phyloP scores from a whole-genome alignment of 768 basidiomycete genomes.

The Dacryopinax spathularia region DNA sequence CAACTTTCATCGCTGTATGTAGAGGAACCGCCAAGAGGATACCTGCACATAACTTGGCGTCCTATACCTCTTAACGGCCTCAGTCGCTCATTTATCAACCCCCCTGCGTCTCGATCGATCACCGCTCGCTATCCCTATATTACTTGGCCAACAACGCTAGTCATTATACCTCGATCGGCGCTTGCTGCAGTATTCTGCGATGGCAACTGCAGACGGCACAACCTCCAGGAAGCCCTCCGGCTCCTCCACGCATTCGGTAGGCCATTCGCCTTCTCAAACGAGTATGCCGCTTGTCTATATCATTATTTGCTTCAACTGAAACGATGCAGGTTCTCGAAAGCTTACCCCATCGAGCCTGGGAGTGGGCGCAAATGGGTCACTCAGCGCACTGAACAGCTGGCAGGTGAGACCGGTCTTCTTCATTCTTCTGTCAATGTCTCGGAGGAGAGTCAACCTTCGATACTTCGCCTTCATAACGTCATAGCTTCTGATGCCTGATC shows the following conservation, averaged over 20 bases:
- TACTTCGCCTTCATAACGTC: background rate
- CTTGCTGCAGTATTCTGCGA: conserved; percentile 21
- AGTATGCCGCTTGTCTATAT: conserved; percentile 20
- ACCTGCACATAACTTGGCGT: background rate
- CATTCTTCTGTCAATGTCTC: background rate
- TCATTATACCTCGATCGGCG: conserved; percentile 14
- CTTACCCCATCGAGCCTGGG: background rate
- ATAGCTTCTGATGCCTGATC: conserved; percentile 9
- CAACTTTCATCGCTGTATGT: conserved; percentile 3
- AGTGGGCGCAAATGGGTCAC: conserved; percentile 7
- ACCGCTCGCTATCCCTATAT: background rate
- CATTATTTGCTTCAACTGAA: background rate
- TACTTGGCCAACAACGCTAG: conserved; percentile 11
- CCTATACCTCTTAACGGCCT: background rate
- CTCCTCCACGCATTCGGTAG: conserved; percentile 50
- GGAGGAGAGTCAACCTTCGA: conserved; percentile 27
- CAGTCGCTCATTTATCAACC: background rate
- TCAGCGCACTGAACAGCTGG: conserved; percentile 49
- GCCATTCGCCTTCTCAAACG: conserved; percentile 48
- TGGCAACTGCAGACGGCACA: conserved; percentile 27
- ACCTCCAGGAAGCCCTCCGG: conserved; percentile 53
- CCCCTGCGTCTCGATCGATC: background rate
- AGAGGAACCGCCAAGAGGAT: background rate
- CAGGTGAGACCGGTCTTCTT: conserved; percentile 33
- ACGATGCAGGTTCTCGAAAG: conserved; percentile 1